These are phyloP conservation scores for Arachnopeziza araneosa DNA, from an alignment of 2,329 filamentous ascomycete genomes.

Conservation along the genomic window DNA sequence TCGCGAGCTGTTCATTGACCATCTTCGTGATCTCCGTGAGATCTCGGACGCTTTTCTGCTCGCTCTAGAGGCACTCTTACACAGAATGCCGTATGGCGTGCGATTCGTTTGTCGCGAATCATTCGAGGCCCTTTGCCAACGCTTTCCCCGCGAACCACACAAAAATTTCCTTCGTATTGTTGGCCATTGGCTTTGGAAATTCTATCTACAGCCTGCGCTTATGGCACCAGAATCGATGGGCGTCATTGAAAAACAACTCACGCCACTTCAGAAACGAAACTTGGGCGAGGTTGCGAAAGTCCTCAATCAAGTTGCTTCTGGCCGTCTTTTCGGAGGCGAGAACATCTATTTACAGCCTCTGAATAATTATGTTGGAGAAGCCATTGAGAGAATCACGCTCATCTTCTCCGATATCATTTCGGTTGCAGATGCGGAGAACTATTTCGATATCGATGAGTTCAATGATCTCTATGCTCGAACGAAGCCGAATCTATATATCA, in stretches of 20 bases:
- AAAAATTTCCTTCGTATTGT: constrained; percentile 76
- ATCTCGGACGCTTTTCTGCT: constrained; percentile 88
- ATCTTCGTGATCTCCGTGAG: constrained; percentile 88
- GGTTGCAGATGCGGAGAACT: constrained; percentile 79
- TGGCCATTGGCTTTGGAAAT: constrained; percentile 88
- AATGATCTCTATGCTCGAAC: constrained; percentile 96
- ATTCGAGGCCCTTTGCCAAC: constrained; percentile 69
- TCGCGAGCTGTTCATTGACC: constrained; percentile 84
- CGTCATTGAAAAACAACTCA: constrained; percentile 82
- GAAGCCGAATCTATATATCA: constrained; percentile 98
- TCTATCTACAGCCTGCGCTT: constrained; percentile 85
- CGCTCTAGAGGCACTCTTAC: constrained; percentile 73
- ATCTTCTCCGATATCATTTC: constrained; percentile 75
- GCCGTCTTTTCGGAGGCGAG: constrained; percentile 84
- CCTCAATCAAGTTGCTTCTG: constrained; percentile 80
- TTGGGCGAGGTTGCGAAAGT: constrained; percentile 88
- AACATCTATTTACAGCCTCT: constrained; percentile 94
- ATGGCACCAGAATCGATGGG: constrained; percentile 89
- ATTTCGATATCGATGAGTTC: constrained; percentile 98
- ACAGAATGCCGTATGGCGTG: constrained; percentile 88
- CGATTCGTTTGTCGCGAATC: constrained; percentile 83
- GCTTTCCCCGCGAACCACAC: constrained; percentile 75
- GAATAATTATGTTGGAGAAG: constrained; percentile 84
- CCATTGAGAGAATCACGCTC: constrained; percentile 70
- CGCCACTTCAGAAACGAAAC: constrained; percentile 89